A percentile compares a stretch with the other conserved stretches of the same genome.
These are phyloP conservation scores for Geoglossum cookeanum DNA, from an alignment of 2,329 filamentous ascomycete genomes.

Conservation along the genomic window DNA sequence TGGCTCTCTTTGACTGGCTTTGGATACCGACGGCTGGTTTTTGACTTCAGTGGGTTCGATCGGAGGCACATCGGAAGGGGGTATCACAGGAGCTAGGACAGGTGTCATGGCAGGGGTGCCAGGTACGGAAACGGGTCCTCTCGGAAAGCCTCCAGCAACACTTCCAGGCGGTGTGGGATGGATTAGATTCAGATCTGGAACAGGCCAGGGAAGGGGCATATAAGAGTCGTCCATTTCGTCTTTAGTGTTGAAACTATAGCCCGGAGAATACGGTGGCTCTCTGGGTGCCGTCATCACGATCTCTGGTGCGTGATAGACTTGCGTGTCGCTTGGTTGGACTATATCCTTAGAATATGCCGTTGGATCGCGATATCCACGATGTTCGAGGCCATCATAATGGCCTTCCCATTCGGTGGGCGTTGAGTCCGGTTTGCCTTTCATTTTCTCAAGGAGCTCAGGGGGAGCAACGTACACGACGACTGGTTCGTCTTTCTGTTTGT, in stretches of 20 bases:
- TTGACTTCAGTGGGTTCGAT: not conserved
- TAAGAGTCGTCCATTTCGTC: not conserved
- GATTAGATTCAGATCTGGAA: conserved; percentile 32
- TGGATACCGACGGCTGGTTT: not conserved
- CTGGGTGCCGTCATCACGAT: conserved; percentile 2
- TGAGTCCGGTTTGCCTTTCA: not conserved
- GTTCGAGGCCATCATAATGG: not conserved
- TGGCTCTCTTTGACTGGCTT: not conserved
- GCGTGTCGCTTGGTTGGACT: not conserved
- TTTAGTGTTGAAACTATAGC: not conserved
- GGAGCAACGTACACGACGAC: conserved; percentile 20
- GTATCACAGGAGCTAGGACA: not conserved
- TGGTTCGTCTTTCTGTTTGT: conserved; percentile 22
- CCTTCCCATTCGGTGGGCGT: not conserved
- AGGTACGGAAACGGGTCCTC: not conserved
- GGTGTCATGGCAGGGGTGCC: not conserved
- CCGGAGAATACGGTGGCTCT: not conserved
- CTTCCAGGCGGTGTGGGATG: conserved; percentile 32
- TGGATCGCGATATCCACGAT: not conserved
- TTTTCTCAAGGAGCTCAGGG: not conserved
- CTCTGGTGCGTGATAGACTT: not conserved
- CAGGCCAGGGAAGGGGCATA: conserved; percentile 1
- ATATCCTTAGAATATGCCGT: not conserved
- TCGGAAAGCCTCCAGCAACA: not conserved
- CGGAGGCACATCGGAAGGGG: not conserved